These are phyloP conservation scores for Trebouxiophyceae sp. DNA, from an alignment of 163 green algal genomes.

Conservation along the genomic window DNA sequence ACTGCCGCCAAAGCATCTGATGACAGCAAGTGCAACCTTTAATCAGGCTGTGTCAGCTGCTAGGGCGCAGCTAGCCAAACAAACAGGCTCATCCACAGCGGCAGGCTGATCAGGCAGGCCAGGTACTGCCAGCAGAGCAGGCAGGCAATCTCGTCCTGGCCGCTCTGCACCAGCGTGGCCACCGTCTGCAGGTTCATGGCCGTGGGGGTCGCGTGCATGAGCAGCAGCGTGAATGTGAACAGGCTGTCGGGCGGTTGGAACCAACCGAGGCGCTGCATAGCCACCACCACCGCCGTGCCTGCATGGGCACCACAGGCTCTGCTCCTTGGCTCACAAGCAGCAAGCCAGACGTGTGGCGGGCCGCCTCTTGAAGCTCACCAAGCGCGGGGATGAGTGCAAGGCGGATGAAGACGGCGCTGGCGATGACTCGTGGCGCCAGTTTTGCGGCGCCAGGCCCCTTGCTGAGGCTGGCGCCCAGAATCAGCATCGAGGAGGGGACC, in stretches of 20 bases:
- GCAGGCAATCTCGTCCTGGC: conserved; percentile 47
- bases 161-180: conserved; percentile 46
- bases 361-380: too few species aligned
- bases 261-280: conserved; percentile 8
- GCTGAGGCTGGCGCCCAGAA: conserved; percentile 55
- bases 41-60: too few species aligned
- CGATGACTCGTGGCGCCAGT: conserved; percentile 26
- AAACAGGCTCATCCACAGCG: conserved; percentile 32
- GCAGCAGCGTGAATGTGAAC: conserved; percentile 44
- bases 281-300: conserved; percentile 27
- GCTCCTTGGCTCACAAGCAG: too few species aligned
- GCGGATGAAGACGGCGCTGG: conserved; percentile 24
- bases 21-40: too few species aligned
- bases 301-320: too few species aligned
- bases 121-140: conserved; percentile 75
- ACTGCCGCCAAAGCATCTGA: too few species aligned
- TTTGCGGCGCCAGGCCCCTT: conserved; percentile 24
- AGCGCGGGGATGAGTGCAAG: conserved; percentile 25
- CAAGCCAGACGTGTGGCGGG: too few species aligned
- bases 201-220: conserved; percentile 42
- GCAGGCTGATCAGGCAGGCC: conserved; percentile 38
- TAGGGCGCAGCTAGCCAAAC: too few species aligned
- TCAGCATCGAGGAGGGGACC: conserved; percentile 47
- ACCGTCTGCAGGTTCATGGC: conserved; percentile 66
- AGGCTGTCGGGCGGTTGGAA: conserved; percentile 40